These are phyloP conservation scores for Grammothele lineata DNA, from an alignment of 768 basidiomycete genomes.

Conservation along the genomic window DNA sequence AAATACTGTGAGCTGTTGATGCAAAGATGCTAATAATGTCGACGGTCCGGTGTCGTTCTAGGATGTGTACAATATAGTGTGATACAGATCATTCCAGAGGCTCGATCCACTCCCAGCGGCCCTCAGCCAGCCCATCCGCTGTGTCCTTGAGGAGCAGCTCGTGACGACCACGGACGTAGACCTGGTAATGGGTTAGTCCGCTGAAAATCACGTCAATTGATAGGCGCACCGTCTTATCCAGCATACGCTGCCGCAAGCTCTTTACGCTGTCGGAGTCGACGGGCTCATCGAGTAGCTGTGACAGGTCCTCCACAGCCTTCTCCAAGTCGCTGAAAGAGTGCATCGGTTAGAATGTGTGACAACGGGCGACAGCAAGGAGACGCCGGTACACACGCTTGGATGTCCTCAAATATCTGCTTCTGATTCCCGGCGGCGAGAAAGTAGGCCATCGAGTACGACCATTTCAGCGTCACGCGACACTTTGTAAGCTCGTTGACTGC, in stretches of 20 bases:
- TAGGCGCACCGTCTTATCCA: conserved; percentile 79
- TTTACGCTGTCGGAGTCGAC: conserved; percentile 82
- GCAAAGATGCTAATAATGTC: too few relatives aligned
- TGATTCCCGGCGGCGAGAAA: conserved; percentile 86
- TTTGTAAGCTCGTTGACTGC: conserved; percentile 89
- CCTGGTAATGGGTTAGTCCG: too few relatives aligned
- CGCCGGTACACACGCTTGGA: conserved; percentile 71
- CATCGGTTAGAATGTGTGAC: not conserved
- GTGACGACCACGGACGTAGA: conserved; percentile 92
- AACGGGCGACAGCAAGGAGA: not conserved
- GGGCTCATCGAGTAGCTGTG: conserved; percentile 84
- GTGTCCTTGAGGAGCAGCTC: conserved; percentile 94
- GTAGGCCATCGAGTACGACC: conserved; percentile 99
- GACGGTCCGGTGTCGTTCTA: too few relatives aligned
- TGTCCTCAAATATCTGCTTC: conserved; percentile 96
- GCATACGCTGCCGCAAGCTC: conserved; percentile 80
- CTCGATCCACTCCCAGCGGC: conserved; percentile 78
- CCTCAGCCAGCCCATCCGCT: conserved; percentile 80
- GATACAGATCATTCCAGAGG: conserved; percentile 48
- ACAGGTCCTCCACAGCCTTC: conserved; percentile 90
- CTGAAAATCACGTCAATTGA: too few relatives aligned
- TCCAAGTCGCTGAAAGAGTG: conserved; percentile 72
- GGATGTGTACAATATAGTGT: too few relatives aligned
- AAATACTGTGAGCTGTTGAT: too few relatives aligned
- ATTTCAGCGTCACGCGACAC: conserved; percentile 93